Evolutionary conservation across 441 rosid genomes (phyloP).

Genomic region (Adansonia rubrostipa): DNA sequence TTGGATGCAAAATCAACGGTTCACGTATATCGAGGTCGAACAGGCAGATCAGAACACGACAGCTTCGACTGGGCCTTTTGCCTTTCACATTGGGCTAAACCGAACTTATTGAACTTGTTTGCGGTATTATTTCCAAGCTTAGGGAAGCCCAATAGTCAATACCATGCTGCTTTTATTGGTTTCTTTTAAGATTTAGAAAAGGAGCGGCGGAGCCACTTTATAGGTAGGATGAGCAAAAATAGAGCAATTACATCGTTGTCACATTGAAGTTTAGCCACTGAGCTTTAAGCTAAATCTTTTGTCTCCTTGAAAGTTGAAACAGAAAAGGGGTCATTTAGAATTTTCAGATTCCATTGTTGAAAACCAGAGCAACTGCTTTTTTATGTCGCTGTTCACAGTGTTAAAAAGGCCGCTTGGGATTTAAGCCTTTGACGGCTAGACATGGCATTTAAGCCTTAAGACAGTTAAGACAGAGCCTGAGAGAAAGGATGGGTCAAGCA

Average conservation of each 20-base stretch:
- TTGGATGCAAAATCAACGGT: background rate
- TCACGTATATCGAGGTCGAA: background rate
- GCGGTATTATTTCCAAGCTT: background rate
- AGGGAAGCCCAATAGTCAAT: background rate
- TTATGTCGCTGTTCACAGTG: background rate
- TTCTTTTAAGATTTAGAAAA: background rate
- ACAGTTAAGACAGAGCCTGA: constrained; percentile 25
- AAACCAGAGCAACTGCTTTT: background rate
- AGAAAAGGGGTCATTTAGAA: background rate
- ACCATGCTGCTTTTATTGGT: background rate
- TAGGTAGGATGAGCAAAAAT: background rate
- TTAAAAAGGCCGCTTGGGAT: background rate
- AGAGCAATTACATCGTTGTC: background rate
- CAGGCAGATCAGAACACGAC: background rate
- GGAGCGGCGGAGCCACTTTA: background rate
- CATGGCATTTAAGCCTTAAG: background rate
- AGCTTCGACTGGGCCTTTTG: background rate
- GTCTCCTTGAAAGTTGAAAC: constrained; percentile 17
- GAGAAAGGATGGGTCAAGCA: constrained; percentile 27
- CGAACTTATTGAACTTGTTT: background rate
- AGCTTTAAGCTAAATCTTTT: constrained; percentile 18
- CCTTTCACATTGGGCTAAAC: background rate
- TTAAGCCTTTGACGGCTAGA: background rate
- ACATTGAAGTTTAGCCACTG: background rate
- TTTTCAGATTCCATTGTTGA: background rate